Base-by-base conservation (phyloP, 208 protist species). In the Trypanosoma melophagium region DNA sequence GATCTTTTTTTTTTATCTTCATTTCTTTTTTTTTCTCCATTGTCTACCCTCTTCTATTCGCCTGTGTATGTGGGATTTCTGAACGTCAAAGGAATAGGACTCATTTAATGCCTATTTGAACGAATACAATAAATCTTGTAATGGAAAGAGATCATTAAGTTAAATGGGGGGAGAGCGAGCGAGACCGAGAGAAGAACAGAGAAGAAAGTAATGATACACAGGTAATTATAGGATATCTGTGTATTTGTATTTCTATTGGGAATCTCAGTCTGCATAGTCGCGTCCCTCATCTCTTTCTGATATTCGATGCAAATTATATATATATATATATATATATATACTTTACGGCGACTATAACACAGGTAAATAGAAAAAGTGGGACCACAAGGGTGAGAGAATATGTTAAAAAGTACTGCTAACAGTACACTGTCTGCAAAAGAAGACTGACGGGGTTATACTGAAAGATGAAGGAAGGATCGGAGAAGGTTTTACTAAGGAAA, bases 311-410 rank as follows among this genome's bases (percentile, higher is more conserved):
- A 35, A 35, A 7, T 7, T 35, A 35, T 35, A 35, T 35, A 35
- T 35, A 35, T 35, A 35, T 35, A 35, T 35, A 35, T 35, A 35
- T 35, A 35, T 35, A 35, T 35, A 7, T 5, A 5, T 35, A 7
- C 28, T 5, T 35, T 5, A 35, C 28, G 5, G 28, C 5, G 1
- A 35, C 28, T 35, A 10, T 8, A 12, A 47, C 42, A 55, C 10
- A 55, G 1, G 24, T 55, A 55, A 31, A 31, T 16, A 55, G n/a
- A 31, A 55, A 55, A 55, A 55, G n/a, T 16, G n/a, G 12, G n/a
- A 55, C 9, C 9, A 31, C 12, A 55, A 31, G 17, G n/a, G 12
- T 21, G n/a, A 16, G 4, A 55, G 51, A 22, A 55, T 21, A 31
- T 22, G 51, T 55, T 35, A 55, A 22, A 24, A 55, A 5, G 28